Conservation (phyloP, 495 filamentous ascomycete species). For the Neurospora sublineolata region DNA sequence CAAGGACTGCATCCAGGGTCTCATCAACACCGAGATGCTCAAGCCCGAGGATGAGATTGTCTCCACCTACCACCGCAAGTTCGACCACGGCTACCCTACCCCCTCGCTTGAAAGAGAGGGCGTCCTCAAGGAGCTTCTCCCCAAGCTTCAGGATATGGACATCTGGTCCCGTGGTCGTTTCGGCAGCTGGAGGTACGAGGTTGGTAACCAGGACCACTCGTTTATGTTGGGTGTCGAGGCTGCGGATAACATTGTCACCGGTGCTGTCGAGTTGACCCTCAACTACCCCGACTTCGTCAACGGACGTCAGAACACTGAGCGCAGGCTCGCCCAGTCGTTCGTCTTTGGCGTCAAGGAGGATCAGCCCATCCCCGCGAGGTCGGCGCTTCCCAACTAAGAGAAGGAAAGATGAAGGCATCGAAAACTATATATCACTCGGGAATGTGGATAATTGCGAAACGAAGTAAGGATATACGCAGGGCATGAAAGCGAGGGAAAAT, state of each 20-base stretch:
- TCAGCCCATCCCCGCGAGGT: constrained; percentile 24
- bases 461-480: background rate
- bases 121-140: constrained; percentile 83
- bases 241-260: constrained; percentile 88
- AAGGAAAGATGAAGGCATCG: background rate
- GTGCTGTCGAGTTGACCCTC: constrained; percentile 87
- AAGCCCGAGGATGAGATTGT: constrained; percentile 85
- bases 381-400: constrained; percentile 2
- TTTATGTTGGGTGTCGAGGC: constrained; percentile 99
- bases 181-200: constrained; percentile 95
- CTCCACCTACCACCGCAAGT: constrained; percentile 95
- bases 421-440: background rate
- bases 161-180: constrained; percentile 96
- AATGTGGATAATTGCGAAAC: background rate
- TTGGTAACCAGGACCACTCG: constrained; percentile 90
- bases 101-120: constrained; percentile 91
- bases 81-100: constrained; percentile 98
- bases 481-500: background rate
- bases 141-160: constrained; percentile 77
- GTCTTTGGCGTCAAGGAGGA: constrained; percentile 10
- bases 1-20: constrained; percentile 83
- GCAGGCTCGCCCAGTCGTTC: constrained; percentile 66
- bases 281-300: constrained; percentile 99
- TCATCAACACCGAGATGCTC: constrained; percentile 96
- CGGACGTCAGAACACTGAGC: constrained; percentile 73